Evolutionary conservation across 306 rosid genomes (phyloP), one percentile per base, ranked within the genome.

Genomic region (Carpinus viminea): DNA sequence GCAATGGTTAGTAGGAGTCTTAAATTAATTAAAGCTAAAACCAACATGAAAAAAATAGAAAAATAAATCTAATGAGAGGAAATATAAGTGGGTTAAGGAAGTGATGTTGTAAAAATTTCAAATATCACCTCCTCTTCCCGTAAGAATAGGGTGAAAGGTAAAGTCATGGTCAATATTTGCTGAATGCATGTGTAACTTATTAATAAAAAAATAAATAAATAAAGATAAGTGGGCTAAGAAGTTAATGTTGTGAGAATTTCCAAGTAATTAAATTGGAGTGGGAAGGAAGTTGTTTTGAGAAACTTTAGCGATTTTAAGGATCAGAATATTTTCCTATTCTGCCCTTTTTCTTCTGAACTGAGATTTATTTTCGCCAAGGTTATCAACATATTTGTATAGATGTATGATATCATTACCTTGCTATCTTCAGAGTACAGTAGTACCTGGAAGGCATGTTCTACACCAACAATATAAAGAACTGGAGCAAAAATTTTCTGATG

Each of bases 381-480:
- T 66, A 66, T 41, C 6, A 7, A 66, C 70, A 34, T 36, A 8
- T 36, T 34, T 34, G 13, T 21, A 17, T 41, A 10, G 38, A 72
- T 81, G 73, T 72, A 59, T 50, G 77, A 43, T 78, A 61, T 64
- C 56, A 41, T 10, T 78, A 79, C 79, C 82, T 70, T 79, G 78
- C 72, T 73, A 71, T 79, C 68, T 83, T 88, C 82, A 95, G 99
- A 93, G 98, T 82, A 36, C 89, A 47, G 88, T 90, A 31, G 92
- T 95, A 74, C 88, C 92, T 34, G 96, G 98, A 80, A 90, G 99
- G 87, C 87, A 90, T 89, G 90, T 91, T 85, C 92, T 93, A 72
- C 34, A 82, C 61, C 85, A 91, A 45, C 87, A 87, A 79, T 91
- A 88, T 81, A 79, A 88, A 76, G 93, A 93, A 76, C 84, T 93